phyloP scores from a whole-genome alignment of 257 asterid species.

The Nicotiana otophora region DNA sequence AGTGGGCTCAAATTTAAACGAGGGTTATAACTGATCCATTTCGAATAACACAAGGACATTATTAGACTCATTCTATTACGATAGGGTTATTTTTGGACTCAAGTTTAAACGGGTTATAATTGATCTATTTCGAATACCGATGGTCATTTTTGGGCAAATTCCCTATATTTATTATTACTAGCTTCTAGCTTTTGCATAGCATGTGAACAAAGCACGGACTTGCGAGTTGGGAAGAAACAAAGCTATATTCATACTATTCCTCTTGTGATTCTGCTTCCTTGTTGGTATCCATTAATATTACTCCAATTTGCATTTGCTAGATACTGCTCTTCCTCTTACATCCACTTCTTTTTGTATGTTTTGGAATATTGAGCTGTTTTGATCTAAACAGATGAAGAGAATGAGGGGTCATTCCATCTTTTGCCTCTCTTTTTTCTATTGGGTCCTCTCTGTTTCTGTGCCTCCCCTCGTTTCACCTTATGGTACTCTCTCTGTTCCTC shows the following conservation, averaged over 20 bases:
- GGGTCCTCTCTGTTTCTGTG: constrained; percentile 11
- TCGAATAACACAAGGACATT: too few relatives aligned
- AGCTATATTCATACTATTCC: constrained; percentile 25
- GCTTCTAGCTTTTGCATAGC: neutral
- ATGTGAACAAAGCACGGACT: neutral
- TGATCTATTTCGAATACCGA: too few relatives aligned
- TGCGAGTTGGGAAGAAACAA: neutral
- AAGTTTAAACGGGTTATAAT: too few relatives aligned
- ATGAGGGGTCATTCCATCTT: constrained; percentile 18
- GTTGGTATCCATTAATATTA: neutral
- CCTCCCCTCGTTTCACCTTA: constrained; percentile 22
- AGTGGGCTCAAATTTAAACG: too few relatives aligned
- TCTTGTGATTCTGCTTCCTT: constrained; percentile 33
- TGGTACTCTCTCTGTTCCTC: constrained; percentile 24
- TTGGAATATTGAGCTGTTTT: neutral
- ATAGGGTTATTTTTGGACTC: too few relatives aligned
- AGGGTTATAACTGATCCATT: too few relatives aligned
- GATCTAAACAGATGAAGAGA: neutral
- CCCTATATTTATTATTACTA: neutral
- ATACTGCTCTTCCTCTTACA: neutral
- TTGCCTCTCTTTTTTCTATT: constrained; percentile 11
- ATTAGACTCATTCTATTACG: too few relatives aligned
- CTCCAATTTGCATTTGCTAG: neutral
- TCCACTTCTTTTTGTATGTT: neutral
- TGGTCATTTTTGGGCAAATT: too few relatives aligned